Evolutionary conservation across 2,329 filamentous ascomycete species (phyloP), one percentile per base, ranked within the genome.

Genomic region (Claviceps monticola): DNA sequence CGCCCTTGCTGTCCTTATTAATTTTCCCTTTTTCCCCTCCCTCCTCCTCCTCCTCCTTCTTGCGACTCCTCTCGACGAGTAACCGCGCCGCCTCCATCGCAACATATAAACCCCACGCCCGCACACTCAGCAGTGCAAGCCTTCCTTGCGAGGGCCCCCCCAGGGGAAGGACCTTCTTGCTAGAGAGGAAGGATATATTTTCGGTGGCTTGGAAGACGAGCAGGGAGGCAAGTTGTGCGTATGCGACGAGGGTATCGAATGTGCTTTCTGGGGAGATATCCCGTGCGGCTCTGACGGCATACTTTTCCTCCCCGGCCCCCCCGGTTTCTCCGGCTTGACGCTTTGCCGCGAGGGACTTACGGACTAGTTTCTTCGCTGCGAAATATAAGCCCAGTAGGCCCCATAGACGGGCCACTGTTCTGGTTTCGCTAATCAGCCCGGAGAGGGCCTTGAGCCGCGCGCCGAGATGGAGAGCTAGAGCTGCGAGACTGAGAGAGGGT

Each of bases 61-160:
- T 62, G 56, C 69, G 68, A 50, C 62, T 57, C 48, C 68, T 63
- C 68, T 78, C 71, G 50, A 73, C 65, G 45, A 72, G 61, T 54
- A 95, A 69, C 56, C 84, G 74, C 48, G 81, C 73, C 55, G 93
- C 76, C 71, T 96, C 88, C 54, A 90, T 71, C 19, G 78, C 78
- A 6, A 95, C 82, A 69, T 89, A 88, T 23, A 77, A 75, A 51
- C 83, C 80, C 88, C 91, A 97, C 56, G 85, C 86, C 45, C 88
- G 76, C 53, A 80, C 82, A 67, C 86, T 89, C 81, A 84, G 86
- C 17, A 82, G 65, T 67, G 78, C 83, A 63, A 83, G 82, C 57
- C 70, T 73, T 29, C 66, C 74, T 64, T 86, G 76, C 47, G 75
- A 76, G 47, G 76, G 73, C 14, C 74, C 71, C 5, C 68, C 67